A percentile compares a stretch with the other conserved stretches of the same genome.
Evolutionary conservation across 768 basidiomycete genomes (phyloP).

Genomic region (Boletus eberwhitei): DNA sequence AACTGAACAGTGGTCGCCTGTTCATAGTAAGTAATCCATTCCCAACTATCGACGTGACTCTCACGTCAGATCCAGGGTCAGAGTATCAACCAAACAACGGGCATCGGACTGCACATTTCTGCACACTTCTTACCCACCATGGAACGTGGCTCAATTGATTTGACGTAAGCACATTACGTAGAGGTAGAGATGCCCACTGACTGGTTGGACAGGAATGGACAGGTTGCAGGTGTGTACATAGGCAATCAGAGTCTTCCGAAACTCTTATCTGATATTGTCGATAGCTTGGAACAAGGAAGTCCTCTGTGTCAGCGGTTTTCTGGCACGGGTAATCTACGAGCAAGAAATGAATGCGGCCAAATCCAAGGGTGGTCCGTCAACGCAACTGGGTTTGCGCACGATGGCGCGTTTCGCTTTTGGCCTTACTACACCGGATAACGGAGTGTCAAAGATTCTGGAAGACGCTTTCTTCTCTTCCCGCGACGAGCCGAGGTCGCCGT

Average conservation of each 20-base stretch:
- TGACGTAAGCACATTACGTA: constrained; percentile 52
- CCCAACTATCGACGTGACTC: not conserved
- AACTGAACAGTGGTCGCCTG: constrained; percentile 5
- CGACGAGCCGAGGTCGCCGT: not conserved
- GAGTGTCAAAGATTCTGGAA: constrained; percentile 12
- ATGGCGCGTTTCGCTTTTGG: constrained; percentile 79
- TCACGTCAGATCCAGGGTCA: constrained; percentile 55
- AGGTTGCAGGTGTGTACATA: constrained; percentile 61
- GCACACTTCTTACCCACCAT: constrained; percentile 93
- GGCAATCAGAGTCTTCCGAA: not conserved
- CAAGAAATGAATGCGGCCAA: constrained; percentile 50
- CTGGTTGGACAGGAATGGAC: constrained; percentile 59
- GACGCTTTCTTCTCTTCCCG: constrained; percentile 14
- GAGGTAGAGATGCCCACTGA: not conserved
- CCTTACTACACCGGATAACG: constrained; percentile 27
- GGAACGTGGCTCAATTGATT: constrained; percentile 87
- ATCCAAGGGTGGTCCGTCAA: not conserved
- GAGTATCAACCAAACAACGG: constrained; percentile 88
- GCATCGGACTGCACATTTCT: constrained; percentile 57
- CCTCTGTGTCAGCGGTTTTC: constrained; percentile 74
- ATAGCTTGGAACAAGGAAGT: constrained; percentile 89
- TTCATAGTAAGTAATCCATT: constrained; percentile 9
- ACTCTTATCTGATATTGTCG: not conserved
- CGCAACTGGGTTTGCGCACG: constrained; percentile 53
- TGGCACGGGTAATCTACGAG: constrained; percentile 82